These are phyloP conservation scores for Fusarium sp. DNA, from an alignment of 2,329 filamentous ascomycete species.

Conservation along the genomic window DNA sequence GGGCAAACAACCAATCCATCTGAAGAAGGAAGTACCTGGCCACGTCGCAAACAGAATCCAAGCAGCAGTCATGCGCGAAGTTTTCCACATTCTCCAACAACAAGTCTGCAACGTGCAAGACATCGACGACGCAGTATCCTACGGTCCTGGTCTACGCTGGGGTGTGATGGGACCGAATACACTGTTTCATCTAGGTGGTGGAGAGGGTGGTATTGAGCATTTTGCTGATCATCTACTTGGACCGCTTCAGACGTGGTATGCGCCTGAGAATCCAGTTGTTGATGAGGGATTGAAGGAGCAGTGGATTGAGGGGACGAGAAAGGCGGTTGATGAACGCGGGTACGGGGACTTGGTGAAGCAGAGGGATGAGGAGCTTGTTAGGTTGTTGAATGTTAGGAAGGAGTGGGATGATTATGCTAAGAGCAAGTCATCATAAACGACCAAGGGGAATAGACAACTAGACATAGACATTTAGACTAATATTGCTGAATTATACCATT, in stretches of 20 bases:
- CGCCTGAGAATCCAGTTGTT: constrained; percentile 17
- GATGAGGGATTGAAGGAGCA: constrained; percentile 12
- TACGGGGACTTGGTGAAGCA: constrained; percentile 13
- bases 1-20: constrained; percentile 16
- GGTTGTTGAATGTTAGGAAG: constrained; percentile 20
- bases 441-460: not conserved
- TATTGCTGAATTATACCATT: not conserved
- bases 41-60: constrained; percentile 28
- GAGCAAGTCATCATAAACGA: not conserved
- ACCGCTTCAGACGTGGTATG: constrained; percentile 21
- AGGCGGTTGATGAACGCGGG: not conserved
- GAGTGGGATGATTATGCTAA: constrained; percentile 15
- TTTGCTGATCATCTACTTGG: constrained; percentile 21
- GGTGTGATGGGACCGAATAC: constrained; percentile 24
- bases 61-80: constrained; percentile 25
- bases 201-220: constrained; percentile 25
- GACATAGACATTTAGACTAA: not conserved
- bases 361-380: constrained; percentile 25
- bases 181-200: constrained; percentile 25
- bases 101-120: constrained; percentile 13
- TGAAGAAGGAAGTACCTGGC: constrained; percentile 20
- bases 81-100: constrained; percentile 17
- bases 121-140: constrained; percentile 24
- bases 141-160: constrained; percentile 19
- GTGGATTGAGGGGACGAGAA: constrained; percentile 15